phyloP scores from a whole-genome alignment of 2,329 filamentous ascomycete species.

The Diaporthe aspalathi region DNA sequence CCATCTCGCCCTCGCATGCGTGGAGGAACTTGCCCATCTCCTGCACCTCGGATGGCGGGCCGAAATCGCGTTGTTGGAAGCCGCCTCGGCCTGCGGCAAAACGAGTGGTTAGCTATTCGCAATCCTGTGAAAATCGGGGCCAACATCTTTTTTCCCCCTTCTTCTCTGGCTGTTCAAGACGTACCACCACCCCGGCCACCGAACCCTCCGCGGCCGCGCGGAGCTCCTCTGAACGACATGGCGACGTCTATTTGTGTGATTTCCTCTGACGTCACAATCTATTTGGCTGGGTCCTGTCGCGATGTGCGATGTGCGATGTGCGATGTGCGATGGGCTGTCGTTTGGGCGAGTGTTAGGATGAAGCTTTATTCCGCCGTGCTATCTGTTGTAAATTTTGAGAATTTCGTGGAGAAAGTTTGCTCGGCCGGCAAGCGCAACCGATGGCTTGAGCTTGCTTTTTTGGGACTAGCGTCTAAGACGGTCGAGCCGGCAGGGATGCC shows the following conservation, averaged over 20 bases:
- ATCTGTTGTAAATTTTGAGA: slow-evolving; percentile 34
- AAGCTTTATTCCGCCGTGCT: slow-evolving; percentile 4
- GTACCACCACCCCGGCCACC: slow-evolving; percentile 63
- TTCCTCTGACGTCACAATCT: slow-evolving; percentile 16
- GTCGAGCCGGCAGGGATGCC: slow-evolving; percentile 27
- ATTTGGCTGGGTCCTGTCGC: slow-evolving; percentile 26
- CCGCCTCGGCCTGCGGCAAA: slow-evolving; percentile 67
- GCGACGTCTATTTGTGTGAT: slow-evolving; percentile 47
- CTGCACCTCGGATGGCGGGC: slow-evolving; percentile 71
- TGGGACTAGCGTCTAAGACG: neutral
- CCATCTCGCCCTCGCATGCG: slow-evolving; percentile 96
- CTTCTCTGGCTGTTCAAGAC: slow-evolving; percentile 43
- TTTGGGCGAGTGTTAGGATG: slow-evolving; percentile 6
- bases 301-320: slow-evolving; percentile 21
- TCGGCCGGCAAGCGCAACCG: slow-evolving; percentile 37
- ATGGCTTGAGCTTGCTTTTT: slow-evolving; percentile 28
- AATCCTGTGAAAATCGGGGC: neutral
- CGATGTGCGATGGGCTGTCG: slow-evolving; percentile 32
- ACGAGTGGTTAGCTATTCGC: slow-evolving; percentile 29
- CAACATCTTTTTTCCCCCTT: slow-evolving; percentile 43
- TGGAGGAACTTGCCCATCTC: slow-evolving; percentile 97
- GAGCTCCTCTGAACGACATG: slow-evolving; percentile 72
- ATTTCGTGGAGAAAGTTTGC: slow-evolving; percentile 39
- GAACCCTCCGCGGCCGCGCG: slow-evolving; percentile 60
- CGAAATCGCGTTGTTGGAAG: slow-evolving; percentile 68